Conservation (phyloP, 768 basidiomycete species). For the Leccinum pellstonianum region DNA sequence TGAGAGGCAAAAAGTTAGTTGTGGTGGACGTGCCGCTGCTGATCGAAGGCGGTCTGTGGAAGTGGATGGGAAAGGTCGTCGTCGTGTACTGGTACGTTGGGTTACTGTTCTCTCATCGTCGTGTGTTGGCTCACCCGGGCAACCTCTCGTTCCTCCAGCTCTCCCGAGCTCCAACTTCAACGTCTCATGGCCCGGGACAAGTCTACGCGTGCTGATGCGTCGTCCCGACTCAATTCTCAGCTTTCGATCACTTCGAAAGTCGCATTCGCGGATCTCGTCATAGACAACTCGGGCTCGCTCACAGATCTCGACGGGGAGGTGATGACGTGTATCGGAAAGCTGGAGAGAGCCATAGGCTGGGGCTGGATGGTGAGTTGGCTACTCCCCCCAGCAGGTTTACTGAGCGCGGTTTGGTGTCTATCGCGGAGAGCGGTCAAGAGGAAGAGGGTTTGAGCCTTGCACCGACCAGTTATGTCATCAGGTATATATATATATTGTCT, state of each 20-base stretch:
- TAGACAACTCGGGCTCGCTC: slow-evolving; percentile 85
- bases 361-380: slow-evolving; percentile 64
- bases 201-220: slow-evolving; percentile 65
- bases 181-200: slow-evolving; percentile 77
- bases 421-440: slow-evolving; percentile 34
- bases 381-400: slow-evolving; percentile 50
- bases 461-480: neutral
- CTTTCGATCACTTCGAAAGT: slow-evolving; percentile 77
- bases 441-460: slow-evolving; percentile 6
- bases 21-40: slow-evolving; percentile 90
- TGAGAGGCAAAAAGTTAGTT: slow-evolving; percentile 73
- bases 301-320: slow-evolving; percentile 58
- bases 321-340: slow-evolving; percentile 39
- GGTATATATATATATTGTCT: too few species aligned
- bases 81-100: slow-evolving; percentile 84
- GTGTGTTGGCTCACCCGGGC: neutral
- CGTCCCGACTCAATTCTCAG: slow-evolving; percentile 75
- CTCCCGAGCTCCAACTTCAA: slow-evolving; percentile 77
- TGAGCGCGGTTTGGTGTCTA: slow-evolving; percentile 45
- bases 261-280: slow-evolving; percentile 76
- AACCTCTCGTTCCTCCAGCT: slow-evolving; percentile 42
- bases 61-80: slow-evolving; percentile 77
- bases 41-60: slow-evolving; percentile 85
- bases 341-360: slow-evolving; percentile 52
- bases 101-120: slow-evolving; percentile 2